Conservation (phyloP, 2,329 filamentous ascomycete genomes). For the Bipolaris bicolor region DNA sequence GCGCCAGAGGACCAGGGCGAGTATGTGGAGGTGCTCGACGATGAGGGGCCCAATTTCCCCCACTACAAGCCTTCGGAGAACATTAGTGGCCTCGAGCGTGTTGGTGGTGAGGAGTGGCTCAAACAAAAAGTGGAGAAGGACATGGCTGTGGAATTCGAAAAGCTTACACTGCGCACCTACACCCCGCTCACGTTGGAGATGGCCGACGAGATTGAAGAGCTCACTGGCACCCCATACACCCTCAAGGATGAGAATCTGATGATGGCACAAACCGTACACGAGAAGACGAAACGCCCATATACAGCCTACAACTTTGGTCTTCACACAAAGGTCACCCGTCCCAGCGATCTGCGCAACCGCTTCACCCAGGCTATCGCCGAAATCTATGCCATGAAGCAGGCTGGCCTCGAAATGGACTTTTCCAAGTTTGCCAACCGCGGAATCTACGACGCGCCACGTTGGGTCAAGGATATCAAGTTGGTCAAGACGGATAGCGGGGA, state of each 20-base stretch:
- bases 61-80: constrained; percentile 21
- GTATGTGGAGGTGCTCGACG: constrained; percentile 41
- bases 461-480: constrained; percentile 40
- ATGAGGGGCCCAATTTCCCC: constrained; percentile 19
- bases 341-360: constrained; percentile 40
- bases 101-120: constrained; percentile 59
- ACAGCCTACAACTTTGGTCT: constrained; percentile 37
- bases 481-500: constrained; percentile 27
- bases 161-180: constrained; percentile 41
- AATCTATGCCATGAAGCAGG: constrained; percentile 54
- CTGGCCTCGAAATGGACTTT: constrained; percentile 35
- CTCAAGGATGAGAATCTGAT: constrained; percentile 37
- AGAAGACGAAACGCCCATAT: constrained; percentile 45
- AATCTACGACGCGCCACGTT: constrained; percentile 34
- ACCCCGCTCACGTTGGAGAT: constrained; percentile 39
- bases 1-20: constrained; percentile 45
- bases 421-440: constrained; percentile 36
- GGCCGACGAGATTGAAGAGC: constrained; percentile 40
- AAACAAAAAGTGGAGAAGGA: constrained; percentile 39
- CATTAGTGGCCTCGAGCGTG: constrained; percentile 54
- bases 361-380: constrained; percentile 65
- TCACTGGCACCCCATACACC: constrained; percentile 41
- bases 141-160: constrained; percentile 43
- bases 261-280: constrained; percentile 37
- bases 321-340: constrained; percentile 20